These are phyloP conservation scores for Suillus luteus DNA, from an alignment of 768 basidiomycete species.

Conservation along the genomic window DNA sequence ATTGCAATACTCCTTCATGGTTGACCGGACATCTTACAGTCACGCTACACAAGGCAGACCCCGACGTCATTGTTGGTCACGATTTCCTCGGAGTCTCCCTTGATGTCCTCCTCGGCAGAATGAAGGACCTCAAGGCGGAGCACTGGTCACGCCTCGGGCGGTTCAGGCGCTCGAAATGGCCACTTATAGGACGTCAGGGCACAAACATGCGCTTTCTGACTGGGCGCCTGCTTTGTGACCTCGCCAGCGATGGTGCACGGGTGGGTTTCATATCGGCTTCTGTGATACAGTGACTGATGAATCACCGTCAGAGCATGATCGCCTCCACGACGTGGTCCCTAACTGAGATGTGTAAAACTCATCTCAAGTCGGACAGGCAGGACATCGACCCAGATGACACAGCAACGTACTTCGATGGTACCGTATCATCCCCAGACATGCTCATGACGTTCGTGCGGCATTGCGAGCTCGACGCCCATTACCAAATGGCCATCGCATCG, in stretches of 20 bases:
- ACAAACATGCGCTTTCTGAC: constrained; percentile 81
- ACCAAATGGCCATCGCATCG: constrained; percentile 94
- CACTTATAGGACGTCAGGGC: constrained; percentile 77
- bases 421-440: constrained; percentile 69
- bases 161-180: constrained; percentile 84
- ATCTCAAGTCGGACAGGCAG: constrained; percentile 82
- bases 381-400: constrained; percentile 98
- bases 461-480: constrained; percentile 94
- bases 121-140: constrained; percentile 88
- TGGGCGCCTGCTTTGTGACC: constrained; percentile 88
- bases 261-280: constrained; percentile 41
- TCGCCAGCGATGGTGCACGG: constrained; percentile 93
- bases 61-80: constrained; percentile 93
- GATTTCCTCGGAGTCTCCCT: constrained; percentile 90
- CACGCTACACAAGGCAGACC: constrained; percentile 82
- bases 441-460: constrained; percentile 89
- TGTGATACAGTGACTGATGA: neutral
- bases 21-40: constrained; percentile 40
- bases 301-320: constrained; percentile 79
- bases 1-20: neutral
- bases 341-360: constrained; percentile 93
- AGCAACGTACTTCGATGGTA: constrained; percentile 84
- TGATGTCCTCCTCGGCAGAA: constrained; percentile 87
- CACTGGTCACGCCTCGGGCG: constrained; percentile 95
- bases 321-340: constrained; percentile 97